Conservation (phyloP, 192 early-diverging fungal genomes). For the Mycoemilia scoparia region DNA sequence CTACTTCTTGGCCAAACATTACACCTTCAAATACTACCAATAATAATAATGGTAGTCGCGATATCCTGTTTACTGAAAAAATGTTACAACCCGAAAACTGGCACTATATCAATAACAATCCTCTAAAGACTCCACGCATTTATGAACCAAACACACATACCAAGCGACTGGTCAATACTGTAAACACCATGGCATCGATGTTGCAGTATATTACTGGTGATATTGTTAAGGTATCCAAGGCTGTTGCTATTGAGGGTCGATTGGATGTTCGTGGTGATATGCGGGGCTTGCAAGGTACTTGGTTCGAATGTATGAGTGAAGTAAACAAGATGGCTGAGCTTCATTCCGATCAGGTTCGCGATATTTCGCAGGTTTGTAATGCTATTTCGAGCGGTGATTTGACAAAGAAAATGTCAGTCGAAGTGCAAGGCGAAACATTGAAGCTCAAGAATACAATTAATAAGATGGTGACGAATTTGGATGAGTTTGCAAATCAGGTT, state of each 20-base stretch:
- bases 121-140: constrained; percentile 21
- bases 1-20: constrained; percentile 15
- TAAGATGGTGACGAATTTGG: constrained; percentile 37
- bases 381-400: constrained; percentile 42
- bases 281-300: constrained; percentile 37
- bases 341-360: constrained; percentile 45
- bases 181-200: constrained; percentile 29
- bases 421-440: constrained; percentile 42
- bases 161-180: constrained; percentile 20
- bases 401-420: constrained; percentile 31
- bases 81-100: too few species aligned
- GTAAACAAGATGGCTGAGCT: constrained; percentile 43
- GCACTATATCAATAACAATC: too few species aligned
- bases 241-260: constrained; percentile 48
- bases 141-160: constrained; percentile 15
- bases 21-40: too few species aligned
- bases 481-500: constrained; percentile 32
- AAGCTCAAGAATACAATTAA: constrained; percentile 48
- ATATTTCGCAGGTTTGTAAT: constrained; percentile 42
- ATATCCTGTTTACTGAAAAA: too few species aligned
- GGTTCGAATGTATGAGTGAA: constrained; percentile 46
- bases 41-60: background rate
- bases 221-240: constrained; percentile 46
- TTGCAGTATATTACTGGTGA: constrained; percentile 26
- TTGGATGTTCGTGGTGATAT: constrained; percentile 47